Percentiles rank a stretch among this genome's conserved stretches.
These are phyloP conservation scores for Penicillium oxalicum DNA, from an alignment of 2,329 filamentous ascomycete genomes.

Conservation along the genomic window DNA sequence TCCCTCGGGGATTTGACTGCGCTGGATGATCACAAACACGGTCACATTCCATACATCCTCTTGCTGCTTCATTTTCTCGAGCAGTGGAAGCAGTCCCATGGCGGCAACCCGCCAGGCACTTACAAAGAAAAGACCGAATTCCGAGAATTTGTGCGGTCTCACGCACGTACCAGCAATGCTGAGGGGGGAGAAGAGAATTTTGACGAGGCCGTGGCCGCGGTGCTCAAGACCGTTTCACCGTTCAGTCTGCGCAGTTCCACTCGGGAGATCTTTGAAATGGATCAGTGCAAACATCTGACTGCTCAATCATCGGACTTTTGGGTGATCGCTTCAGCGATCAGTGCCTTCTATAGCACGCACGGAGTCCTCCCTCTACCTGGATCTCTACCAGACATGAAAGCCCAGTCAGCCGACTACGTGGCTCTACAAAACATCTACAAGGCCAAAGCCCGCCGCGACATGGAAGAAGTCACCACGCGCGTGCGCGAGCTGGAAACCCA, in stretches of 20 bases:
- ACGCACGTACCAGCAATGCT: conserved; percentile 63
- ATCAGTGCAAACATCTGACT: conserved; percentile 48
- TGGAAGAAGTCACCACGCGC: conserved; percentile 63
- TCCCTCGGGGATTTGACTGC: conserved; percentile 61
- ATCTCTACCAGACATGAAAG: conserved; percentile 94
- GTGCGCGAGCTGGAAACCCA: conserved; percentile 53
- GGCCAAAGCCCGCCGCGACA: conserved; percentile 71
- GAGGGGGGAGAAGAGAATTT: conserved; percentile 96
- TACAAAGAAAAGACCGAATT: conserved; percentile 88
- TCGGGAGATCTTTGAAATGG: conserved; percentile 70
- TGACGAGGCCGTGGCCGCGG: conserved; percentile 80
- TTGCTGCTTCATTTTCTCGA: conserved; percentile 77
- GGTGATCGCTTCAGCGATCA: conserved; percentile 77
- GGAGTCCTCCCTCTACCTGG: conserved; percentile 75
- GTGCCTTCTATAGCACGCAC: conserved; percentile 68
- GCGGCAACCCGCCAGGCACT: conserved; percentile 61
- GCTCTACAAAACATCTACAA: conserved; percentile 91
- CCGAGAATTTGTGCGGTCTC: conserved; percentile 60
- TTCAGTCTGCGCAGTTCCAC: conserved; percentile 64
- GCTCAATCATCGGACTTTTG: conserved; percentile 65
- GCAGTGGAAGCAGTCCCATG: conserved; percentile 67
- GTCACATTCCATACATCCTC: conserved; percentile 81
- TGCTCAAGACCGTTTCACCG: conserved; percentile 75
- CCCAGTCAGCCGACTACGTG: conserved; percentile 83
- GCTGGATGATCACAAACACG: conserved; percentile 74